Percentiles rank a stretch among this genome's conserved stretches.
These are phyloP conservation scores for Cymbidium sinense DNA, from an alignment of 106 monocot species.

Conservation along the genomic window DNA sequence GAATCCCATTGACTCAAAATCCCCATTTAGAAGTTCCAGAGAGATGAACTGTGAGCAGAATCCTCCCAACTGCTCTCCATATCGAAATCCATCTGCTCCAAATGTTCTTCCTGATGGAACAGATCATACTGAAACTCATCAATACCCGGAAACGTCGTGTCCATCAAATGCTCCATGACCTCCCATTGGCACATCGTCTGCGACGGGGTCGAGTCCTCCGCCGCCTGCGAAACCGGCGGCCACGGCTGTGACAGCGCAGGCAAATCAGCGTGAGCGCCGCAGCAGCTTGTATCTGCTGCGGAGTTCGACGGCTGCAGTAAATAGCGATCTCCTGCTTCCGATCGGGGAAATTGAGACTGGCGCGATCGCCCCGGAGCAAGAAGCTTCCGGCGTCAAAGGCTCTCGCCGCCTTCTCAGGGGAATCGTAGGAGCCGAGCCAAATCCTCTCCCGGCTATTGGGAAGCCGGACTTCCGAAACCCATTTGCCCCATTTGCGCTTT, in stretches of 20 bases:
- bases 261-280: slow-evolving; percentile 10
- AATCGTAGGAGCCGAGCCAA: slow-evolving; percentile 40
- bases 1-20: neutral
- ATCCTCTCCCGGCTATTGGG: slow-evolving; percentile 58
- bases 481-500: slow-evolving; percentile 57
- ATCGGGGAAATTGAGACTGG: slow-evolving; percentile 41
- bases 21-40: neutral
- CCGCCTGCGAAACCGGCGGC: neutral
- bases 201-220: neutral
- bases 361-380: slow-evolving; percentile 43
- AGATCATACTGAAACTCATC: neutral
- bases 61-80: neutral
- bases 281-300: slow-evolving; percentile 28
- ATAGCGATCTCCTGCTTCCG: neutral
- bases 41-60: neutral
- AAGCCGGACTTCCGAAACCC: slow-evolving; percentile 77
- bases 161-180: neutral
- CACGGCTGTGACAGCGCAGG: neutral
- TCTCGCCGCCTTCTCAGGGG: slow-evolving; percentile 59
- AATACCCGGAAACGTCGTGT: neutral
- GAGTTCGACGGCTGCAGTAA: neutral
- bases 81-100: neutral
- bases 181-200: neutral
- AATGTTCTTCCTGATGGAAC: neutral
- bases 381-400: slow-evolving; percentile 62